Base-by-base conservation (phyloP, 2,329 filamentous ascomycete species). In the Xylariaceae sp. region DNA sequence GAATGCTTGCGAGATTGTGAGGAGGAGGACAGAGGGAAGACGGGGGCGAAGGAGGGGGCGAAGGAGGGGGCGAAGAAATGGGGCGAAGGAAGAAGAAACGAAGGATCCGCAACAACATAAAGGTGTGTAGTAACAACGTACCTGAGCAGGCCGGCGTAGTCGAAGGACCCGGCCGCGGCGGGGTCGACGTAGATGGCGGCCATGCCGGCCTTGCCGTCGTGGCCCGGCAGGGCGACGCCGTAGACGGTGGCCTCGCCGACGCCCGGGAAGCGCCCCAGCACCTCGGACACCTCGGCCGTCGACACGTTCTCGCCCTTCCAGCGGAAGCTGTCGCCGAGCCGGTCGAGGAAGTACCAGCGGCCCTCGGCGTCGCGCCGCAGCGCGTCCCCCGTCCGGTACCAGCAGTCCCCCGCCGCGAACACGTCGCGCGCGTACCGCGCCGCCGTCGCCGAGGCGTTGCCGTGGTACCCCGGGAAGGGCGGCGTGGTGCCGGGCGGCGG, bases 231-330 rank as follows among this genome's bases (percentile, higher is more conserved):
- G 16, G 62, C 51, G 3, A 85, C 77, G 17, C 80, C 80, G 51
- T 84, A 85, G 6, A 84, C 80, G 39, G 82, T 83, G 1, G 79
- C 77, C 53, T 84, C 80, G 15, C 67, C 55, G 11, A 83, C 61
- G 2, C 71, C 71, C 0, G 75, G 68, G 46, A 70, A 76, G 18
- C 62, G 59, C 5, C 77, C 77, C 1, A 86, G 56, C 0, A 75
- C 67, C 46, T 81, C 75, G 2, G 76, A 67, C 1, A 85, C 80
- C 56, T 85, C 80, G 9, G 77, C 63, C 25, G 77, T 81, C 9
- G 72, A 76, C 25, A 81, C 75, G 44, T 82, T 81, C 56, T 81
- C 77, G 33, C 73, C 73, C 55, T 84, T 85, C 81, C 81, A 85
- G 19, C 82, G 69, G 57, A 80, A 87, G 0, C 82, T 86, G 53